phyloP scores from a whole-genome alignment of 176 grass and related monocot genomes.

The Neostapfia colusana region DNA sequence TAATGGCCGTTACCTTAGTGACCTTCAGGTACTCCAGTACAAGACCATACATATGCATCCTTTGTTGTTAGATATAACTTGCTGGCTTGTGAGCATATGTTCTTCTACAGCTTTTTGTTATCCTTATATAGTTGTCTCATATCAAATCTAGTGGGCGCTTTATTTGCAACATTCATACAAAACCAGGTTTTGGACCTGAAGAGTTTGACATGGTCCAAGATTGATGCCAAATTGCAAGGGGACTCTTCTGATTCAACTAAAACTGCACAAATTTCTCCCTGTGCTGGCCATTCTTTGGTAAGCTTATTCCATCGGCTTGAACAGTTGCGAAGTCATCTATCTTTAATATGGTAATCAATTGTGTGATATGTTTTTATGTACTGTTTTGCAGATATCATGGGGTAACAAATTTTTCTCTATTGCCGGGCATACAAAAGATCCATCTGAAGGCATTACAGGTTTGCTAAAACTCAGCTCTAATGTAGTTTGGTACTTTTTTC shows the following conservation, averaged over 20 bases:
- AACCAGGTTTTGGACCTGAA: slow-evolving; percentile 84
- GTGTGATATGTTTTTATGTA: slow-evolving; percentile 14
- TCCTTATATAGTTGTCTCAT: background rate
- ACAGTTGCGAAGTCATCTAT: slow-evolving; percentile 13
- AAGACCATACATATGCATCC: background rate
- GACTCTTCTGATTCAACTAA: slow-evolving; percentile 54
- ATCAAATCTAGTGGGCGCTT: background rate
- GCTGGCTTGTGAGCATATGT: background rate
- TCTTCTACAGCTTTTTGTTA: slow-evolving; percentile 11
- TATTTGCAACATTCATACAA: slow-evolving; percentile 21
- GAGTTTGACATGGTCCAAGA: slow-evolving; percentile 86
- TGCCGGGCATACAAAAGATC: slow-evolving; percentile 91
- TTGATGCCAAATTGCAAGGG: slow-evolving; percentile 81
- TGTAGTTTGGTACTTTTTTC: slow-evolving; percentile 5
- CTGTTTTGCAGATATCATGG: slow-evolving; percentile 60
- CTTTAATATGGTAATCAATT: slow-evolving; percentile 17
- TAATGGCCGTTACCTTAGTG: slow-evolving; percentile 96
- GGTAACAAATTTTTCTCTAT: slow-evolving; percentile 88
- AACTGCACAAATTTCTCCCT: slow-evolving; percentile 59
- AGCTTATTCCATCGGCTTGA: slow-evolving; percentile 2
- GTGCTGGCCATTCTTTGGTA: slow-evolving; percentile 99
- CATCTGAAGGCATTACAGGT: slow-evolving; percentile 91
- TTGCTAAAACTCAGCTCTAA: slow-evolving; percentile 39
- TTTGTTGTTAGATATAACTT: slow-evolving; percentile 28
- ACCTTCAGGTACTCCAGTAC: slow-evolving; percentile 69